Percentiles rank a stretch among this genome's conserved stretches.
phyloP scores from a whole-genome alignment of 2,329 filamentous ascomycete genomes.

The Fusarium veterinarium region DNA sequence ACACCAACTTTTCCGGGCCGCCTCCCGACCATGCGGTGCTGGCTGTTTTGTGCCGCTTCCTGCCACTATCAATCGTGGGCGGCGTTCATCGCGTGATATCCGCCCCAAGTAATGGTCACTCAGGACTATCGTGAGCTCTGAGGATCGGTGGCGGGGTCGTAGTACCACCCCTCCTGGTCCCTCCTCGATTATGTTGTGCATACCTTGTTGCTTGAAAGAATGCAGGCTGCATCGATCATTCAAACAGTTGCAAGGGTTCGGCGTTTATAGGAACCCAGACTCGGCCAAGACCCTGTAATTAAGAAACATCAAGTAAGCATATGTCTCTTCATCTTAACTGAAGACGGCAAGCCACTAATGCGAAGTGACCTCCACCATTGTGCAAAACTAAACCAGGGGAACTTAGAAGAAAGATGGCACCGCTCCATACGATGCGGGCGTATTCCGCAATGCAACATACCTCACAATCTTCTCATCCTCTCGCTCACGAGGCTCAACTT shows the following conservation, averaged over 20 bases:
- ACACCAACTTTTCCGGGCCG: constrained; percentile 27
- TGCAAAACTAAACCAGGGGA: constrained; percentile 8
- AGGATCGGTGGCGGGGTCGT: constrained; percentile 4
- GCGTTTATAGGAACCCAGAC: constrained; percentile 67
- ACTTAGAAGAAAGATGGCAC: constrained; percentile 38
- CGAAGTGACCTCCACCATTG: constrained; percentile 6
- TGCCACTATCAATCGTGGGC: constrained; percentile 11
- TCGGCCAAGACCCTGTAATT: constrained; percentile 67
- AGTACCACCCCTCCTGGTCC: constrained; percentile 12
- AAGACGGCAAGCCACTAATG: constrained; percentile 7
- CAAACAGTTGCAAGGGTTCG: constrained; percentile 14
- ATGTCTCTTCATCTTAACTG: constrained; percentile 23
- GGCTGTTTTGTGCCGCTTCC: constrained; percentile 8
- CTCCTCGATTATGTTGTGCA: constrained; percentile 11
- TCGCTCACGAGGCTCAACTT: constrained; percentile 92
- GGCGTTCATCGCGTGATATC: constrained; percentile 3
- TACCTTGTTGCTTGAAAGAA: constrained; percentile 10
- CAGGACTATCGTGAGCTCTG: constrained; percentile 8
- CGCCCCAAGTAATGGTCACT: constrained; percentile 11
- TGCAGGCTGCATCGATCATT: constrained; percentile 19
- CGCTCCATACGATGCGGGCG: constrained; percentile 39
- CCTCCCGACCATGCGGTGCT: constrained; percentile 12
- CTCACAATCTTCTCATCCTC: constrained; percentile 99
- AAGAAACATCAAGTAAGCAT: constrained; percentile 40
- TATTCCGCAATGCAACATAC: constrained; percentile 65